Conservation (phyloP, 164 flowering plant species). For the Vitis cinerea region DNA sequence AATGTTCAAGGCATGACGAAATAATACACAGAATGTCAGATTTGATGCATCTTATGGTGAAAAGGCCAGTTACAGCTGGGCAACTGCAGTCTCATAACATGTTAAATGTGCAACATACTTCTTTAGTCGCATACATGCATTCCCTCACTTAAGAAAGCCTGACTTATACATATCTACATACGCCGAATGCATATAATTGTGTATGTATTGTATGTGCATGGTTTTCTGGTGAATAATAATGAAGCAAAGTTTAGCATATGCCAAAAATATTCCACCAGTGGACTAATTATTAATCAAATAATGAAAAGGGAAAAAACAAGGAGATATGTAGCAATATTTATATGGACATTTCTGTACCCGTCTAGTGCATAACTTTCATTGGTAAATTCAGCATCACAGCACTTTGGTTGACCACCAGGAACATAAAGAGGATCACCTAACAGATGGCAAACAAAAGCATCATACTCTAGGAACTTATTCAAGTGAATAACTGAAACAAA, state of each 20-base stretch:
- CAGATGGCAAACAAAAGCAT: constrained; percentile 9
- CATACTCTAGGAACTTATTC: not conserved
- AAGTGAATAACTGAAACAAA: not conserved
- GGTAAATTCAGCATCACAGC: constrained; percentile 31
- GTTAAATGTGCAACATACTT: not conserved
- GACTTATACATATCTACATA: too few relatives aligned
- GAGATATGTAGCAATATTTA: not conserved
- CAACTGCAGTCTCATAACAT: not conserved
- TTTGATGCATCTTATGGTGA: not conserved
- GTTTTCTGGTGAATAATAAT: too few relatives aligned
- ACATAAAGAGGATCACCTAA: constrained; percentile 91
- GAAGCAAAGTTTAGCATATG: too few relatives aligned
- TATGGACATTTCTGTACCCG: constrained; percentile 52
- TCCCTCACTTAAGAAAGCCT: not conserved
- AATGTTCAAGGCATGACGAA: not conserved
- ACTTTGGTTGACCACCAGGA: constrained; percentile 71
- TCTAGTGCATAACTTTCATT: constrained; percentile 61
- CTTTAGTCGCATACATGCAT: not conserved
- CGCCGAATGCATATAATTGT: too few relatives aligned
- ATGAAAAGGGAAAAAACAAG: not conserved
- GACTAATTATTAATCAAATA: not conserved
- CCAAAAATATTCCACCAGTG: too few relatives aligned
- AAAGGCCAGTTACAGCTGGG: not conserved
- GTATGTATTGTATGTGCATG: too few relatives aligned
- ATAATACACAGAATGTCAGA: not conserved